A percentile compares a stretch with the other conserved stretches of the same genome.
phyloP scores from a whole-genome alignment of 495 filamentous ascomycete genomes.

The Aspergillus affinis region DNA sequence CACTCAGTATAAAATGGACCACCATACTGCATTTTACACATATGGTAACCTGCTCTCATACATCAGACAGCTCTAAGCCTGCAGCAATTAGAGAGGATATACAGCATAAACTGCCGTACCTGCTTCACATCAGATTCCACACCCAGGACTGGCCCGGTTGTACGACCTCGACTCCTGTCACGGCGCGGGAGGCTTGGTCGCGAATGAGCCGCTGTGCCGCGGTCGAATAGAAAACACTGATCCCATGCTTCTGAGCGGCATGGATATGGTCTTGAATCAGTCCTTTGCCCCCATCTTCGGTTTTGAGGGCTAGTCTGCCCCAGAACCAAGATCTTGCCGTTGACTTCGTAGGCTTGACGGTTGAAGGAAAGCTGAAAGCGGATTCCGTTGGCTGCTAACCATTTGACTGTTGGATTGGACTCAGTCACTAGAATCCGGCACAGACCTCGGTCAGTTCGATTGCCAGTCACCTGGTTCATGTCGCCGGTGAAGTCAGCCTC shows the following conservation, averaged over 20 bases:
- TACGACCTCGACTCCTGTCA: constrained; percentile 37
- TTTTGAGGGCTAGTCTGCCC: constrained; percentile 58
- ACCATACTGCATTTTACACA: no score
- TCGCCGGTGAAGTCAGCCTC: constrained; percentile 46
- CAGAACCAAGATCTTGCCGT: constrained; percentile 60
- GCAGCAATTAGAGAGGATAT: no score
- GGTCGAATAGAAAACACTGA: constrained; percentile 44
- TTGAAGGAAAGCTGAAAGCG: constrained; percentile 60
- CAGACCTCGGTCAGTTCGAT: constrained; percentile 45
- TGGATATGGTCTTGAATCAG: constrained; percentile 47
- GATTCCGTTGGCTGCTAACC: constrained; percentile 53
- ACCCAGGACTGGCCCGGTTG: constrained; percentile 14
- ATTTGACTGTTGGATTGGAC: constrained; percentile 48
- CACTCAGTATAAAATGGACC: no score
- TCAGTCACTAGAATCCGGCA: constrained; percentile 45
- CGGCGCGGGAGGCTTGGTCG: constrained; percentile 33
- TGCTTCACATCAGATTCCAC: no score
- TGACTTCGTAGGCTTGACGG: constrained; percentile 57
- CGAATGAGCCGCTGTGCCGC: constrained; percentile 41
- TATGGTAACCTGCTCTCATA: no score
- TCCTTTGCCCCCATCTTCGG: constrained; percentile 57
- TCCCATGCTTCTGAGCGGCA: constrained; percentile 40
- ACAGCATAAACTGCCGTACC: no score
- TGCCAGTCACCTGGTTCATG: constrained; percentile 48
- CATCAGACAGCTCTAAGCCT: no score